Percentiles rank a stretch among this genome's conserved stretches.
Evolutionary conservation across 352 stramenopile genomes (phyloP).

Genomic region (Phytophthora boehmeriae): DNA sequence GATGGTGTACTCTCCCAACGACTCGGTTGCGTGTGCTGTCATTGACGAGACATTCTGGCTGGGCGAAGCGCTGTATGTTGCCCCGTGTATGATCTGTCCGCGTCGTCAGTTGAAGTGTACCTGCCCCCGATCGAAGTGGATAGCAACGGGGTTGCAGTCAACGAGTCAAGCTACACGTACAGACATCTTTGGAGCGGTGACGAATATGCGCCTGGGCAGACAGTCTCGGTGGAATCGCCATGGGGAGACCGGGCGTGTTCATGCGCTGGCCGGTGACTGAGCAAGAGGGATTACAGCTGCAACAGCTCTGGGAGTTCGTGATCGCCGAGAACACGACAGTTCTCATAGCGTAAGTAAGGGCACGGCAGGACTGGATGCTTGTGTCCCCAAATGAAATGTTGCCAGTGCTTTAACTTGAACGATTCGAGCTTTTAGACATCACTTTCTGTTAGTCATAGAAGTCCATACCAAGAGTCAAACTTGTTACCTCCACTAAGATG

Average conservation of each 20-base stretch:
- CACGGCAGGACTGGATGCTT: constrained; percentile 1
- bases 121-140: constrained; percentile 32
- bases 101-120: constrained; percentile 27
- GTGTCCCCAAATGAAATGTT: background rate
- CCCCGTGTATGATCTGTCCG: constrained; percentile 32
- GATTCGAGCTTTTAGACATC: too few relatives aligned
- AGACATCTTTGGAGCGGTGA: constrained; percentile 31
- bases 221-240: constrained; percentile 23
- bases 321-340: constrained; percentile 25
- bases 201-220: constrained; percentile 20
- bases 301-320: constrained; percentile 26
- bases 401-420: background rate
- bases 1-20: constrained; percentile 28
- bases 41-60: constrained; percentile 38
- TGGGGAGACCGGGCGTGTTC: constrained; percentile 30
- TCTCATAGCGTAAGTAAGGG: background rate
- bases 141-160: constrained; percentile 21
- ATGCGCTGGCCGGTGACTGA: constrained; percentile 34
- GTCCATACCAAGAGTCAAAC: too few relatives aligned
- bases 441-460: too few relatives aligned
- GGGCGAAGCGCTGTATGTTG: constrained; percentile 32
- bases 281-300: constrained; percentile 24
- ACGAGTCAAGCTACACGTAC: constrained; percentile 19
- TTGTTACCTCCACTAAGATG: too few relatives aligned
- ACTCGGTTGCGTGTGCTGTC: constrained; percentile 14